Evolutionary conservation across 2,329 filamentous ascomycete genomes (phyloP).

Genomic region (Calonectria pseudoreteaudii): DNA sequence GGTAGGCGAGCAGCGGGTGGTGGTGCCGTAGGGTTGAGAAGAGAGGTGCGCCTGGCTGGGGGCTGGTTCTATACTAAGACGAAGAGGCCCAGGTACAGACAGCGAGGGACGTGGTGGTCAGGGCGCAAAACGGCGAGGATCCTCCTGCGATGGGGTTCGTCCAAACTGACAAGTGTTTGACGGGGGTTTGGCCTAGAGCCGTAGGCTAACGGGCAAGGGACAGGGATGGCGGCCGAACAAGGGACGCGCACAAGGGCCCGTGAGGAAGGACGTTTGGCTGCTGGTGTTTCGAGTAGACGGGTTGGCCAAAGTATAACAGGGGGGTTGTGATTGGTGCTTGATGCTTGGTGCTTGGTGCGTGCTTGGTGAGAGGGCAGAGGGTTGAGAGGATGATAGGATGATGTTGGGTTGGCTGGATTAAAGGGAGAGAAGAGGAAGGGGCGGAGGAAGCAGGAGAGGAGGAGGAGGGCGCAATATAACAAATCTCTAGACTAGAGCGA

Average conservation of each 20-base stretch:
- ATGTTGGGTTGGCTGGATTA: not conserved
- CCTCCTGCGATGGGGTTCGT: slow-evolving; percentile 14
- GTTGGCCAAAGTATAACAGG: not conserved
- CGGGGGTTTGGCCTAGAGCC: slow-evolving; percentile 6
- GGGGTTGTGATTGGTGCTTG: no score
- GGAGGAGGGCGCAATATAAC: not conserved
- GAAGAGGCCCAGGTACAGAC: not conserved
- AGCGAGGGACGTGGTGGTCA: slow-evolving; percentile 13
- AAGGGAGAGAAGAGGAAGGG: slow-evolving; percentile 15
- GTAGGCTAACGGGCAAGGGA: not conserved
- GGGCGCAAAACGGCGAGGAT: slow-evolving; percentile 27
- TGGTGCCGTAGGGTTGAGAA: not conserved
- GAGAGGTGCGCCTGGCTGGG: not conserved
- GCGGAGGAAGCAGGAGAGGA: not conserved
- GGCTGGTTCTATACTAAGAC: not conserved
- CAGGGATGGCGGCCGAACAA: not conserved
- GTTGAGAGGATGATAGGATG: not conserved
- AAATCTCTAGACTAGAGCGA: not conserved
- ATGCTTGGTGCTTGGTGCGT: no score
- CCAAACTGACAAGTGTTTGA: slow-evolving; percentile 1
- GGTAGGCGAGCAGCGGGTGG: not conserved
- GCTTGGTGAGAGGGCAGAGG: not conserved
- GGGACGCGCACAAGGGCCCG: not conserved
- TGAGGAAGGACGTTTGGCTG: not conserved
- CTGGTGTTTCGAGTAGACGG: not conserved